Base-by-base conservation (phyloP, 192 early-diverging fungal genomes). In the Podochytrium sp. region DNA sequence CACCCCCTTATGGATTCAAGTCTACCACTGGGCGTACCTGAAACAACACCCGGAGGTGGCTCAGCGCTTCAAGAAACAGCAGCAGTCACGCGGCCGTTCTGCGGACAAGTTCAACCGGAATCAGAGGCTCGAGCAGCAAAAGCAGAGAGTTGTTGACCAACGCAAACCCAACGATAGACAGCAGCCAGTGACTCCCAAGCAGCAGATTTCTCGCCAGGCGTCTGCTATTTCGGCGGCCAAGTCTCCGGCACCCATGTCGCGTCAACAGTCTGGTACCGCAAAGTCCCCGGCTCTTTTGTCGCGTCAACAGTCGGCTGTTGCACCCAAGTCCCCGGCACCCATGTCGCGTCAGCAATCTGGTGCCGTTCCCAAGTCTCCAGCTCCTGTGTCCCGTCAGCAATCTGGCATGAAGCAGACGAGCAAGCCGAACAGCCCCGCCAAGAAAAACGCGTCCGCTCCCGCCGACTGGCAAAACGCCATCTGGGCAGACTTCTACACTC, bases 401-500 rank as follows among this genome's bases (percentile, higher is more conserved):
- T 39, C 33, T 34, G 59, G 33, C 29, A 5, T 2, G 35, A 7
- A 38, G 18, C 59, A 61, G 25, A 65, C 41, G 63, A 47, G n/a
- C 40, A 65, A 65, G 25, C 63, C 63, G 29, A 29, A 38, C 0
- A 65, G 20, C 29, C 39, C 63, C 41, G n/a, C 23, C 52, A 55
- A 55, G 25, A 61, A 55, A 34, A 69, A 41, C 66, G 2, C 66
- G 5, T 69, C 66, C n/a, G 25, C 66, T 34, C 29, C 23, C 12
- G 38, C 20, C 27, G 51, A 69, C 47, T 69, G 51, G 50, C 25
- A 55, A 0, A 35, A 7, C 6, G 55, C 52, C 51, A 29, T 55
- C 29, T 69, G 66, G 66, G 50, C n/a, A 39, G 50, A 69, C 29
- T 69, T 55, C 66, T 69, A 69, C 66, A 56, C 66, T 12, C 23